Evolutionary conservation across 164 flowering plant genomes (phyloP).

Genomic region (Euptelea pleiosperma): DNA sequence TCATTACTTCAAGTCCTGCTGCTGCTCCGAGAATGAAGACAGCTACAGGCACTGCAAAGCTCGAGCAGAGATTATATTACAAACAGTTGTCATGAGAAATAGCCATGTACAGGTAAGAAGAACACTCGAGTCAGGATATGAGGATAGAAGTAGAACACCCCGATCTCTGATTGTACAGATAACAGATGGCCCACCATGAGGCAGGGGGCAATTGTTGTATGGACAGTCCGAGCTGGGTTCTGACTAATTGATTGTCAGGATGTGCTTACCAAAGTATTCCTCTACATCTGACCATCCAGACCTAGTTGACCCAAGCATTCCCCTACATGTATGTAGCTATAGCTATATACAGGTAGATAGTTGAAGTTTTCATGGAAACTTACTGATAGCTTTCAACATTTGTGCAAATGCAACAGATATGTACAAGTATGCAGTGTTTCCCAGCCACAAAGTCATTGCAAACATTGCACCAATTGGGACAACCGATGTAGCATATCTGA

Average conservation of each 20-base stretch:
- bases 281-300: too few relatives aligned
- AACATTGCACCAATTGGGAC: constrained; percentile 95
- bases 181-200: constrained; percentile 72
- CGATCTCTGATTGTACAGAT: constrained; percentile 84
- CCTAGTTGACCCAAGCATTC: too few relatives aligned
- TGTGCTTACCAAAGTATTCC: too few relatives aligned
- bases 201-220: too few relatives aligned
- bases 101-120: constrained; percentile 90
- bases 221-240: too few relatives aligned
- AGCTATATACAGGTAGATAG: background rate
- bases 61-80: constrained; percentile 10
- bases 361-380: constrained; percentile 27
- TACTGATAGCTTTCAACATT: constrained; percentile 98
- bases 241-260: too few relatives aligned
- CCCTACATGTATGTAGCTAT: background rate
- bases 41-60: constrained; percentile 91
- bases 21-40: constrained; percentile 91
- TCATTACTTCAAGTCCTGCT: constrained; percentile 91
- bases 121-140: too few relatives aligned
- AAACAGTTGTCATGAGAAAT: background rate
- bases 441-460: constrained; percentile 99
- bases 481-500: constrained; percentile 80
- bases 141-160: too few relatives aligned
- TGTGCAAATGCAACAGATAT: constrained; percentile 98
- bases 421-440: constrained; percentile 96